phyloP scores from a whole-genome alignment of 306 rosid species.

The Elaeagnus macrophylla region DNA sequence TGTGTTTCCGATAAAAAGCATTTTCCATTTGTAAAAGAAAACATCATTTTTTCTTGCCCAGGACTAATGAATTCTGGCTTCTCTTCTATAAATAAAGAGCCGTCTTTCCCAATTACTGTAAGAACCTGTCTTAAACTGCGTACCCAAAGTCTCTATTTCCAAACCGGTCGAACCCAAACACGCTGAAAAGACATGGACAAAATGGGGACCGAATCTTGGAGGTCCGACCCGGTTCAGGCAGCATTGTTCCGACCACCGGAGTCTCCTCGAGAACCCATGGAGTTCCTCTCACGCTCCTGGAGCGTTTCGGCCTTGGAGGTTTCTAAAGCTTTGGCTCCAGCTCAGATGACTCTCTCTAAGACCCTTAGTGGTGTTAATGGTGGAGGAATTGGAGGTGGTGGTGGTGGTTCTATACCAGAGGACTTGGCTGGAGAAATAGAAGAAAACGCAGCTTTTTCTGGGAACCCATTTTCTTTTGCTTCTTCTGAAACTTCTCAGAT shows the following conservation, averaged over 20 bases:
- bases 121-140: not conserved
- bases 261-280: constrained; percentile 76
- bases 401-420: constrained; percentile 37
- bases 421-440: constrained; percentile 48
- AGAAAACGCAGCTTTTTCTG: constrained; percentile 44
- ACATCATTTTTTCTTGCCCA: too few species aligned
- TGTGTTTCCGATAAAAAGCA: too few species aligned
- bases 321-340: constrained; percentile 66
- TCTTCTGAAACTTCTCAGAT: constrained; percentile 78
- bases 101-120: too few species aligned
- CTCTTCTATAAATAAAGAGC: too few species aligned
- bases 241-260: constrained; percentile 51
- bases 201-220: constrained; percentile 31
- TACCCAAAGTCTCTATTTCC: not conserved
- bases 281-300: constrained; percentile 92
- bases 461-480: constrained; percentile 80
- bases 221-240: constrained; percentile 36
- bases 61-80: too few species aligned
- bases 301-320: constrained; percentile 71
- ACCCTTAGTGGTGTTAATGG: not conserved
- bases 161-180: not conserved
- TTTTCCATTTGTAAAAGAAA: too few species aligned
- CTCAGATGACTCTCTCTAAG: constrained; percentile 34
- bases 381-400: not conserved
- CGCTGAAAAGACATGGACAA: constrained; percentile 29